phyloP scores from a whole-genome alignment of 805 yeast species.

The Wickerhamiella occidentalis region DNA sequence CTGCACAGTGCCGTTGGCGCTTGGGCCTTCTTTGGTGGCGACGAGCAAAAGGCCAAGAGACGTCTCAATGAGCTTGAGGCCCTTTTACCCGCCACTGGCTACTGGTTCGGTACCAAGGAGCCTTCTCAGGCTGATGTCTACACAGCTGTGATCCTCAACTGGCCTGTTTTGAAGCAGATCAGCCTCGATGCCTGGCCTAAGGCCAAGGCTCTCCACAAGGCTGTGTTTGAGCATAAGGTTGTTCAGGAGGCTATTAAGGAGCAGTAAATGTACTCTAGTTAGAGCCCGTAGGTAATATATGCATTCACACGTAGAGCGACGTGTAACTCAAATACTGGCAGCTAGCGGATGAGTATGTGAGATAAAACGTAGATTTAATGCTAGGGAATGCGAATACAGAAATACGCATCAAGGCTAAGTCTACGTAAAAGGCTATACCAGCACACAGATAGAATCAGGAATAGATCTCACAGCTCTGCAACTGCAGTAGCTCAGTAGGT shows the following conservation, averaged over 20 bases:
- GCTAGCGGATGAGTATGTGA: too few relatives aligned
- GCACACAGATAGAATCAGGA: too few relatives aligned
- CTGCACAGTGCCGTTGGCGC: conserved; percentile 9
- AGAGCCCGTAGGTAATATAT: too few relatives aligned
- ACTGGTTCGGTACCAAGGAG: conserved; percentile 12
- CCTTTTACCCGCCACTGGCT: conserved; percentile 1
- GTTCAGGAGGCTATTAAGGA: conserved; percentile 14
- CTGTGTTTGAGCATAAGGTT: conserved; percentile 6
- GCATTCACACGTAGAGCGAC: too few relatives aligned
- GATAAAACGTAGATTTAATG: too few relatives aligned
- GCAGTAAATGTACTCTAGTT: not conserved
- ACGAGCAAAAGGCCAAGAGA: not conserved
- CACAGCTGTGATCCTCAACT: conserved; percentile 13
- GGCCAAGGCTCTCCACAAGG: conserved; percentile 8
- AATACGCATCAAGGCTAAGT: too few relatives aligned
- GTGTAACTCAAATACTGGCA: too few relatives aligned
- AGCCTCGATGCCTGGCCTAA: conserved; percentile 10
- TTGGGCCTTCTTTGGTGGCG: not conserved
- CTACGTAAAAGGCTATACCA: too few relatives aligned
- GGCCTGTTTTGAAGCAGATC: conserved; percentile 2
- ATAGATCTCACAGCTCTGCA: too few relatives aligned
- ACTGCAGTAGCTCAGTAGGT: too few relatives aligned
- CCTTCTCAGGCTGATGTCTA: conserved; percentile 14
- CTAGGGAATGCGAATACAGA: too few relatives aligned
- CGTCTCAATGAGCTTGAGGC: conserved; percentile 11